phyloP scores from a whole-genome alignment of 1,139 yeast genomes.

The Scheffersomyces cryptocercus region DNA sequence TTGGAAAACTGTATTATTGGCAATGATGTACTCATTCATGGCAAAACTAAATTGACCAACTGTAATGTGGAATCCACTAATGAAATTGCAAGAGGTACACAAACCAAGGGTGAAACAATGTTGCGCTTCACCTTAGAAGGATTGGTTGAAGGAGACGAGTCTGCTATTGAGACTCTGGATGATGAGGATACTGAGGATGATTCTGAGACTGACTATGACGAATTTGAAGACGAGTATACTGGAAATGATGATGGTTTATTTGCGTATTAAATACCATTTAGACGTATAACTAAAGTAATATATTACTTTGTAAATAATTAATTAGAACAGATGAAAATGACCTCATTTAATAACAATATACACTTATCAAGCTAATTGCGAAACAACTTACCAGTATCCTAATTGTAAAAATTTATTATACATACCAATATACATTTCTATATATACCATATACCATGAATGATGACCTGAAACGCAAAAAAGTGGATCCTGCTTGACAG shows the following conservation, averaged over 20 bases:
- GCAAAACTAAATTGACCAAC: conserved; percentile 62
- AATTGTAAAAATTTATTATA: too few species aligned
- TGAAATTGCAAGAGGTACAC: conserved; percentile 60
- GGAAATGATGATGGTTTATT: conserved; percentile 52
- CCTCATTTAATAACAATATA: background rate
- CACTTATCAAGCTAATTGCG: too few species aligned
- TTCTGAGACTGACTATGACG: conserved; percentile 32
- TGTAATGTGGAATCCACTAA: conserved; percentile 86
- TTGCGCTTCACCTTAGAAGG: conserved; percentile 64
- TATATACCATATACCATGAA: too few species aligned
- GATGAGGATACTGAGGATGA: conserved; percentile 26
- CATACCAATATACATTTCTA: too few species aligned
- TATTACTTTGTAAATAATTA: background rate
- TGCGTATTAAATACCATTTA: conserved; percentile 25
- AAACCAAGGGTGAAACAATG: conserved; percentile 81
- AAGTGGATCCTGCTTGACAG: too few species aligned
- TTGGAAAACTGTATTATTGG: conserved; percentile 93
- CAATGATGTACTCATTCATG: conserved; percentile 56
- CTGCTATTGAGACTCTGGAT: conserved; percentile 22
- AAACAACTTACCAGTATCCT: too few species aligned
- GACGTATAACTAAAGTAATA: background rate
- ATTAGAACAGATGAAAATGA: too few species aligned
- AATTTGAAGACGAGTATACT: conserved; percentile 42
- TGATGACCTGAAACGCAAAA: too few species aligned
- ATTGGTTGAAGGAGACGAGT: conserved; percentile 31